These are phyloP conservation scores for Tritrichomonas foetus DNA, from an alignment of 208 protist genomes.

Conservation along the genomic window DNA sequence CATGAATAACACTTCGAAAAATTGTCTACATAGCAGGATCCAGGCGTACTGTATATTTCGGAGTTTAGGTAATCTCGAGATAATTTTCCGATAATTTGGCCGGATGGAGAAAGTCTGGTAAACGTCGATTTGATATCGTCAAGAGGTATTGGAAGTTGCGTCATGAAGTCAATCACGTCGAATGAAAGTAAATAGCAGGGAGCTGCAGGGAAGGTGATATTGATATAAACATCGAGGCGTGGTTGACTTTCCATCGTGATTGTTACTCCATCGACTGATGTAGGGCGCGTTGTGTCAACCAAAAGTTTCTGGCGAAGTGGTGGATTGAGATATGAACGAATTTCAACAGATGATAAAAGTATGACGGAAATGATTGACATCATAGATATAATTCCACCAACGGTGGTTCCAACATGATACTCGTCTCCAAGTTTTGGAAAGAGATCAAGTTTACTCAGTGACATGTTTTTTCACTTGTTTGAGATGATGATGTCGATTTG, in stretches of 20 bases:
- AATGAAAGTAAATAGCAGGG: neutral
- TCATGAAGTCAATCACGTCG: neutral
- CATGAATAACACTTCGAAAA: neutral
- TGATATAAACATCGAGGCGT: neutral
- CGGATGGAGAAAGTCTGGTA: neutral
- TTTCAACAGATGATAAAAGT: neutral
- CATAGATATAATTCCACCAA: conserved; percentile 9
- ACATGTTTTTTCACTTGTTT: too few relatives aligned
- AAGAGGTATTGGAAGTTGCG: neutral
- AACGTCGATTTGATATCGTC: neutral
- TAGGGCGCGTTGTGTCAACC: neutral
- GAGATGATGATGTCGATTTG: too few relatives aligned
- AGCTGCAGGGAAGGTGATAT: neutral
- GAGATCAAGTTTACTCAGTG: neutral
- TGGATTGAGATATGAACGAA: conserved; percentile 7
- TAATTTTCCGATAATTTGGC: neutral
- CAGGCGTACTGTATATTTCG: neutral
- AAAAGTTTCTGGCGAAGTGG: neutral
- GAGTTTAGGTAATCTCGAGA: neutral
- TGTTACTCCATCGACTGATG: neutral
- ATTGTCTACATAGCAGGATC: neutral
- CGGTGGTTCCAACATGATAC: conserved; percentile 4
- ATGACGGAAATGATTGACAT: neutral
- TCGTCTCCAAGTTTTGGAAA: neutral
- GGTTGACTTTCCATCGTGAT: neutral